Evolutionary conservation across 441 rosid species (phyloP), one percentile per base, ranked within the genome.

Genomic region (Corymbia calophylla): DNA sequence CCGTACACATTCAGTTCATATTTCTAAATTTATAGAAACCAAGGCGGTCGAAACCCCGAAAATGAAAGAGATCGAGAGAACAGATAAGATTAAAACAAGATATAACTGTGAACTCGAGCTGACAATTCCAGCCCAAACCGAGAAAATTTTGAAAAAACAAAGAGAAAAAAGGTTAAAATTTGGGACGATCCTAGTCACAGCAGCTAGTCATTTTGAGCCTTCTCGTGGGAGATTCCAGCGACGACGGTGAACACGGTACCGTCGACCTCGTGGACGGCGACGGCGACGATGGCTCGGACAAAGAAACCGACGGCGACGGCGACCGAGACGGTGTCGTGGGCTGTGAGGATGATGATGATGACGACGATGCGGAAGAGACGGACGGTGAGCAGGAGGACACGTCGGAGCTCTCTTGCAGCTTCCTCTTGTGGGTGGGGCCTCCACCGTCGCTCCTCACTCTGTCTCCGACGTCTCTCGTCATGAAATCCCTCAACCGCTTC

Each of bases 401-500:
- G 87, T 91, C 94, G 85, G 88, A 92, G 81, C 89, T 92, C 23
- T 95, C 97, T 27, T 90, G 92, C 44, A 90, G 87, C 92, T 97
- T 95, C 90, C 98, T 93, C 91, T 96, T 96, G 90, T 92, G 91
- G 87, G 64, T 39, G 17, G 51, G 54, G 88, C 88, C 91, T 12
- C 86, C 86, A 47, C 86, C 88, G 19, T 89, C 91, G 54, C 66
- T 89, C 87, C 53, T 91, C 66, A 32, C 86, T 87, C 90, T 91
- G 10, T 54, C 58, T 21, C 29, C 84, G 48, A 93, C n/a, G 47
- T 95, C 97, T 88, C 90, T 93, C 23, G 88, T 88, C 92, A 94
- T 93, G 93, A 88, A 93, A 82, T 89, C 95, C 89, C 94, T 95
- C 39, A 98, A 77, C 54, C 99, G 96, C 89, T 95, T 93, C 60